Percentiles rank a stretch among this genome's conserved stretches.
phyloP scores from a whole-genome alignment of 441 rosid genomes.

The Euphorbia celastroides region DNA sequence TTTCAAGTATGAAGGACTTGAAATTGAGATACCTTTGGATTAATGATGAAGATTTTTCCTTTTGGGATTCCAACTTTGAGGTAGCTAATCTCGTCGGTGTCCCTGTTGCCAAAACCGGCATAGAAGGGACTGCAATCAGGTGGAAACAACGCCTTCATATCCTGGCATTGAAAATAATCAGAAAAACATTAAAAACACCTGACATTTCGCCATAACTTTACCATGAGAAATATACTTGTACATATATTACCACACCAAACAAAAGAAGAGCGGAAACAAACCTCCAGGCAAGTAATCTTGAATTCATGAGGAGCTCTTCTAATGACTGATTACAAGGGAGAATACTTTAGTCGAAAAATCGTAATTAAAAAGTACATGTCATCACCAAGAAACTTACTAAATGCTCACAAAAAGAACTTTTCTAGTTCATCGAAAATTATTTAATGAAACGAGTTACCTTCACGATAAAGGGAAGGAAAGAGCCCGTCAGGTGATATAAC shows the following conservation, averaged over 20 bases:
- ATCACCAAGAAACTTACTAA: neutral
- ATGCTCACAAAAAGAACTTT: conserved; percentile 1
- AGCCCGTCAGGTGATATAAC: conserved; percentile 98
- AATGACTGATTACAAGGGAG: conserved; percentile 19
- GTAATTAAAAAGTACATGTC: neutral
- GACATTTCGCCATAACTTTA: neutral
- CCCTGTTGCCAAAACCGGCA: conserved; percentile 99
- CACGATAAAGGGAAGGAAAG: conserved; percentile 87
- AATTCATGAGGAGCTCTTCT: conserved; percentile 99
- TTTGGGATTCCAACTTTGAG: conserved; percentile 94
- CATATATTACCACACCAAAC: neutral
- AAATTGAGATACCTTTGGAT: conserved; percentile 70
- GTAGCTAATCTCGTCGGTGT: conserved; percentile 96
- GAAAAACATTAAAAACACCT: neutral
- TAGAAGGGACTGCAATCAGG: conserved; percentile 82
- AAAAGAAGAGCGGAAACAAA: conserved; percentile 29
- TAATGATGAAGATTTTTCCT: conserved; percentile 90
- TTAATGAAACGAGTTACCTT: conserved; percentile 44
- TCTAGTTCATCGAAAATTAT: neutral
- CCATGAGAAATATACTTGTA: neutral
- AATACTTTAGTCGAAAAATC: conserved; percentile 16
- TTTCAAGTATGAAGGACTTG: conserved; percentile 12
- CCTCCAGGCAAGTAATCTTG: conserved; percentile 98
- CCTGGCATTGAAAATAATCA: conserved; percentile 37
- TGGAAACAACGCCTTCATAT: conserved; percentile 82